Percentiles rank a stretch among this genome's conserved stretches.
Evolutionary conservation across 139 green algal genomes (phyloP).

Genomic region (Micractinium sp.): DNA sequence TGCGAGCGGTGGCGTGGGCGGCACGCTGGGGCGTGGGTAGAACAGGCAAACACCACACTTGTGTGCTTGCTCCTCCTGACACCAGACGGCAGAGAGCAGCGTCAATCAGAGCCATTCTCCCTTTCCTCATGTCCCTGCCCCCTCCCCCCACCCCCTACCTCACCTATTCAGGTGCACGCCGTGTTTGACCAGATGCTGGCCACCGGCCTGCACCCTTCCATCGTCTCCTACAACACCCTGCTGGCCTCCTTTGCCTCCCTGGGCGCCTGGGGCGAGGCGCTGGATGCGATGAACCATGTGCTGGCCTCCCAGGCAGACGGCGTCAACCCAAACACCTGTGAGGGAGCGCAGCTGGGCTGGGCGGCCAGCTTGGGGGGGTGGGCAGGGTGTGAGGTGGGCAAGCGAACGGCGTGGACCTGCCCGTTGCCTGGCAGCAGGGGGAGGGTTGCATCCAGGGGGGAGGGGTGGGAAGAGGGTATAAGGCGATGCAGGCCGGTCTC

Average conservation of each 20-base stretch:
- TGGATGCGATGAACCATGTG: slow-evolving; percentile 33
- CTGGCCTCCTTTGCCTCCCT: slow-evolving; percentile 20
- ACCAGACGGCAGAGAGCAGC: too few species aligned
- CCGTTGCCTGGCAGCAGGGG: too few species aligned
- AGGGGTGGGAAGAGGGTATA: too few species aligned
- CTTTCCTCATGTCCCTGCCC: neutral
- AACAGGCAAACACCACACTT: too few species aligned
- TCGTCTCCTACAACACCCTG: slow-evolving; percentile 44
- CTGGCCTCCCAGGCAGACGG: slow-evolving; percentile 29
- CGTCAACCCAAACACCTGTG: slow-evolving; percentile 30
- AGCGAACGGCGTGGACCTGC: too few species aligned
- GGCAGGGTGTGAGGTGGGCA: too few species aligned
- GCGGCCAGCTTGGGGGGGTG: too few species aligned
- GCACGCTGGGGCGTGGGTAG: too few species aligned
- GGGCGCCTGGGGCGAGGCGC: slow-evolving; percentile 43
- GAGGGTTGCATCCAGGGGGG: too few species aligned
- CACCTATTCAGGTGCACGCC: neutral
- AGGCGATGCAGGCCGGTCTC: too few species aligned
- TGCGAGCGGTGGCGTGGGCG: too few species aligned
- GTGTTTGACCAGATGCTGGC: slow-evolving; percentile 39
- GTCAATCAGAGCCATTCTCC: neutral
- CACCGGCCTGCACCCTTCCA: slow-evolving; percentile 12
- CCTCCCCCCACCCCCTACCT: neutral
- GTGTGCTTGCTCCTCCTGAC: too few species aligned
- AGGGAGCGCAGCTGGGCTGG: neutral